These are phyloP conservation scores for Aspergillus fischeri DNA, from an alignment of 2,329 filamentous ascomycete species.

Conservation along the genomic window DNA sequence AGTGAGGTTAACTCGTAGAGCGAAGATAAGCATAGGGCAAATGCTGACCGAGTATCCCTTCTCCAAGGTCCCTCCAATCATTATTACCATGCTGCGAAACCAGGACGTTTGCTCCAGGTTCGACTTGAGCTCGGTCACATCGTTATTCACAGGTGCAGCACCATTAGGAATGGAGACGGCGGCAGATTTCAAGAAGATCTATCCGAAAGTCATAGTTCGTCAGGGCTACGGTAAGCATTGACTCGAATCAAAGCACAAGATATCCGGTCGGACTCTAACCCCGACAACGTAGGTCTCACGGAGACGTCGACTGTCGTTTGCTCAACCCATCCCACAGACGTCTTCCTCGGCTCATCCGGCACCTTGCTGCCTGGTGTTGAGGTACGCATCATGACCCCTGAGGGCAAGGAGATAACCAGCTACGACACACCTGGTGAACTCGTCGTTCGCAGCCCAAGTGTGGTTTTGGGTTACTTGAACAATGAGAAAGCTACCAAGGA, in stretches of 20 bases:
- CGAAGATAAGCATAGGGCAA: neutral
- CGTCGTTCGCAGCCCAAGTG: slow-evolving; percentile 69
- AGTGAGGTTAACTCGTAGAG: slow-evolving; percentile 16
- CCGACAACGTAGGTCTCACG: slow-evolving; percentile 56
- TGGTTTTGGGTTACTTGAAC: slow-evolving; percentile 79
- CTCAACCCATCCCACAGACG: slow-evolving; percentile 54
- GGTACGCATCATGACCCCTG: slow-evolving; percentile 62
- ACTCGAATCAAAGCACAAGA: neutral
- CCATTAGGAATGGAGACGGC: slow-evolving; percentile 71
- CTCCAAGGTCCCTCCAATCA: slow-evolving; percentile 68
- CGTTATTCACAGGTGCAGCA: slow-evolving; percentile 71
- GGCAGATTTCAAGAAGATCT: slow-evolving; percentile 57
- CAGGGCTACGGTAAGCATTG: slow-evolving; percentile 63
- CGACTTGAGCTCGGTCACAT: slow-evolving; percentile 64
- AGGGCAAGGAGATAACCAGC: slow-evolving; percentile 66
- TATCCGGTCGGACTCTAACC: slow-evolving; percentile 3
- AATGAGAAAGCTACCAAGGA: slow-evolving; percentile 79
- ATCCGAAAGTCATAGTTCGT: slow-evolving; percentile 61
- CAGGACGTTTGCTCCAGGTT: slow-evolving; percentile 59
- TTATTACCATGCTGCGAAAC: slow-evolving; percentile 70
- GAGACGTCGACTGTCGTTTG: slow-evolving; percentile 70
- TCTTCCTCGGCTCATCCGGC: slow-evolving; percentile 68
- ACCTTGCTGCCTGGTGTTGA: slow-evolving; percentile 62
- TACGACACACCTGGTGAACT: slow-evolving; percentile 78
- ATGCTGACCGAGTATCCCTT: neutral